Evolutionary conservation across 257 asterid genomes (phyloP).

Genomic region (Solanum virginianum): DNA sequence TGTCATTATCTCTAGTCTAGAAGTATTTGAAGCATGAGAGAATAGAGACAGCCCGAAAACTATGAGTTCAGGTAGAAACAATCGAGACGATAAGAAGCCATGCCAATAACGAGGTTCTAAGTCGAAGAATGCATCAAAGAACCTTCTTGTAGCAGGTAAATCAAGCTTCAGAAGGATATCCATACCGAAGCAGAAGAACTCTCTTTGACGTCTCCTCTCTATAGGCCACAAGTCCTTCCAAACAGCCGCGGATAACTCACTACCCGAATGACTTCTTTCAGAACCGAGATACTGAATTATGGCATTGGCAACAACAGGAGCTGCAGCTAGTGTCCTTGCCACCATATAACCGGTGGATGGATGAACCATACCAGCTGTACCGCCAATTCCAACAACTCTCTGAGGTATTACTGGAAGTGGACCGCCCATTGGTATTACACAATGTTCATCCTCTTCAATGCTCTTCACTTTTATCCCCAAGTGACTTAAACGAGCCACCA

Average conservation of each 20-base stretch:
- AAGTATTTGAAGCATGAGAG: conserved; percentile 56
- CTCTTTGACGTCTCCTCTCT: conserved; percentile 91
- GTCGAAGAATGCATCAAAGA: conserved; percentile 77
- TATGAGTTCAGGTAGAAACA: conserved; percentile 74
- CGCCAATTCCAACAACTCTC: conserved; percentile 85
- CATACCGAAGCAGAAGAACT: conserved; percentile 95
- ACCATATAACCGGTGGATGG: conserved; percentile 98
- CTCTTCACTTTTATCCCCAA: conserved; percentile 69
- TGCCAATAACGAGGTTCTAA: conserved; percentile 94
- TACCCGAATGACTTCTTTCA: conserved; percentile 27
- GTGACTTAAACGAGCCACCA: conserved; percentile 80
- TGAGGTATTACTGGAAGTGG: conserved; percentile 91
- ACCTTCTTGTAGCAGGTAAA: conserved; percentile 71
- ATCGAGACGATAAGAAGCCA: conserved; percentile 80
- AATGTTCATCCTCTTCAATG: conserved; percentile 87
- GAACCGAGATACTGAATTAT: conserved; percentile 55
- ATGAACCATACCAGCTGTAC: conserved; percentile 98
- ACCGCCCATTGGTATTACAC: conserved; percentile 98
- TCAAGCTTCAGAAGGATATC: conserved; percentile 86
- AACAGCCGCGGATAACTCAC: conserved; percentile 50
- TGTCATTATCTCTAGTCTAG: conserved; percentile 79
- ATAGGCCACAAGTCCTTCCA: conserved; percentile 97
- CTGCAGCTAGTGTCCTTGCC: conserved; percentile 91
- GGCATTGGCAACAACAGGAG: conserved; percentile 82
- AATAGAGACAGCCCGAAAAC: conserved; percentile 76